Evolutionary conservation across 2,329 filamentous ascomycete species (phyloP), one percentile per base, ranked within the genome.

Genomic region (Colletotrichum tropicicola): DNA sequence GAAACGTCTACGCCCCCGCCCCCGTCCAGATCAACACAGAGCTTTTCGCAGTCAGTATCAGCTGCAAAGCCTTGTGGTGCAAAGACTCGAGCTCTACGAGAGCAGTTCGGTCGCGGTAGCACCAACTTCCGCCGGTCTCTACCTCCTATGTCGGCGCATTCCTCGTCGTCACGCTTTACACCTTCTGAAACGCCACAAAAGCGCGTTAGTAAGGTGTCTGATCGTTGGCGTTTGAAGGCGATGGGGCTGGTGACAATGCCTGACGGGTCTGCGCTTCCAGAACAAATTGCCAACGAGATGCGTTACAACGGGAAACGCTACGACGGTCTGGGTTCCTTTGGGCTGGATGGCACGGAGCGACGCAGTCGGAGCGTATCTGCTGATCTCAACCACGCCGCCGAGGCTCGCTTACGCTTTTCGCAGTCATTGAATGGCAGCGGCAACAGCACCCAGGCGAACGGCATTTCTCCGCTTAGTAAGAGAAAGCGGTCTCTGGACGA

Each of bases 161-260:
- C 55, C 4, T 45, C 44, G 9, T 68, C 68, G 7, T 68, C 59
- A 15, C 63, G 58, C 3, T 56, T 49, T 23, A 43, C 67, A 21
- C 41, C 61, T 5, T 53, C 65, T 13, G 55, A 63, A 27, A 32
- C 41, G 23, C 56, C 60, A 37, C 56, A 58, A 3, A 70, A 69
- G 37, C 71, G 74, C 9, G 57, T 71, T 3, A 81, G 78, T 69
- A 79, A 73, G 53, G 78, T 77, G 6, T 82, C 80, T 6, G 79
- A 80, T 55, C 75, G 79, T 39, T 84, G 82, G 82, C 74, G 77
- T 5, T 74, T 84, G 61, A 83, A 83, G 54, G 81, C 81, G 43
- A 83, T 83, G 81, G 82, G 81, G 9, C 78, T 87, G 17, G 82
- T 85, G 3, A 82, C 81, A 66, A 81, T 86, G 79, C 79, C 82